Conservation (phyloP, 2,329 filamentous ascomycete genomes). For the Aspergillus aculeatus region DNA sequence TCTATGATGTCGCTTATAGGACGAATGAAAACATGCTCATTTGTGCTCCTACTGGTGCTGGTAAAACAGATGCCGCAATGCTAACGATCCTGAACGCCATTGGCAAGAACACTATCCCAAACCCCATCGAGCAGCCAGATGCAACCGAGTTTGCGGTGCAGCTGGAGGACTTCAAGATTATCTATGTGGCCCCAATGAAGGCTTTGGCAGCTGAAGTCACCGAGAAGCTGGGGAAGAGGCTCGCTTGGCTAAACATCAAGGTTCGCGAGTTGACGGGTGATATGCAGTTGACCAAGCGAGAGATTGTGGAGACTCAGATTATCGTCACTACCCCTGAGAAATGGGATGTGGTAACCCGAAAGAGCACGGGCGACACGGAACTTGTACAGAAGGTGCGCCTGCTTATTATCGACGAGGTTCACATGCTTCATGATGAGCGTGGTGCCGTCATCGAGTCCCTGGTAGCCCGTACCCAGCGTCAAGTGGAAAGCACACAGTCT, state of each 20-base stretch:
- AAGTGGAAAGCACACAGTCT: slow-evolving; percentile 97
- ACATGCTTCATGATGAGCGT: slow-evolving; percentile 98
- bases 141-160: slow-evolving; percentile 79
- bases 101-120: slow-evolving; percentile 78
- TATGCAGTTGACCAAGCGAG: slow-evolving; percentile 96
- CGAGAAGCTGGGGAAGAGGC: slow-evolving; percentile 84
- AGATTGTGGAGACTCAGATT: slow-evolving; percentile 94
- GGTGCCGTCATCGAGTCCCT: slow-evolving; percentile 94
- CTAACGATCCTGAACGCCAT: slow-evolving; percentile 89
- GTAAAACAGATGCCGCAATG: slow-evolving; percentile 99
- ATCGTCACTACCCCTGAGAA: slow-evolving; percentile 99
- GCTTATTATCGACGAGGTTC: slow-evolving; percentile 96
- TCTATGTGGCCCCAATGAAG: slow-evolving; percentile 99
- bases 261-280: slow-evolving; percentile 95
- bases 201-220: slow-evolving; percentile 95
- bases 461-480: slow-evolving; percentile 88
- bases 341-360: slow-evolving; percentile 97
- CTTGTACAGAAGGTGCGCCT: slow-evolving; percentile 95
- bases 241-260: slow-evolving; percentile 90
- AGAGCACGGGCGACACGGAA: slow-evolving; percentile 95
- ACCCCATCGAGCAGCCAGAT: slow-evolving; percentile 70
- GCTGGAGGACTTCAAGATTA: slow-evolving; percentile 90
- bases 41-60: slow-evolving; percentile 93
- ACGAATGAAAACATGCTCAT: slow-evolving; percentile 99
- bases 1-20: slow-evolving; percentile 92